Conservation (phyloP, 345 rosid genomes). For the Syzygium grande region DNA sequence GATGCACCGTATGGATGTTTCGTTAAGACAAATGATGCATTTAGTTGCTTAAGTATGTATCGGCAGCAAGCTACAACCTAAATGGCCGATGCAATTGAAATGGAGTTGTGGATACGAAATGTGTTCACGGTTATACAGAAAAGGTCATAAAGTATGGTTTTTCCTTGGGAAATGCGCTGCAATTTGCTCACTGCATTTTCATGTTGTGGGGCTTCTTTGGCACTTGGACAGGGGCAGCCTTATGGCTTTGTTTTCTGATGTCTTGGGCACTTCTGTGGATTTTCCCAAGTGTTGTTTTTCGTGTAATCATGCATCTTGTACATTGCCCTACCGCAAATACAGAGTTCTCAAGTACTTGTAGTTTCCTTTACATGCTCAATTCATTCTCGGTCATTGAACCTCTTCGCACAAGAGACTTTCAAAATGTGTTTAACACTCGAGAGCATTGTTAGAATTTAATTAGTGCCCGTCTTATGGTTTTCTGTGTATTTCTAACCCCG, state of each 20-base stretch:
- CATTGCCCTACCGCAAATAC: not conserved
- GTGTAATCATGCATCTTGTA: not conserved
- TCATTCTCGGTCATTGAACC: not conserved
- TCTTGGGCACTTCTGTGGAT: not conserved
- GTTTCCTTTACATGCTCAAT: not conserved
- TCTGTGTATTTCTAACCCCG: not conserved
- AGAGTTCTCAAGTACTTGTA: not conserved
- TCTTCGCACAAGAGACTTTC: not conserved
- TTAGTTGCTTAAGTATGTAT: not conserved
- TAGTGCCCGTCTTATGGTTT: not conserved
- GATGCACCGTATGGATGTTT: no score
- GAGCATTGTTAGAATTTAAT: not conserved
- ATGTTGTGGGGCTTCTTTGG: not conserved
- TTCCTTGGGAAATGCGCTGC: not conserved
- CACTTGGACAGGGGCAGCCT: not conserved
- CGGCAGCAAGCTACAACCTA: not conserved
- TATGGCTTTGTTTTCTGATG: not conserved
- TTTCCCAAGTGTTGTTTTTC: not conserved
- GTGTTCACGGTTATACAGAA: not conserved
- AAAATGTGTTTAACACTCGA: not conserved
- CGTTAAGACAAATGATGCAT: no score
- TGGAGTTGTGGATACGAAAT: not conserved
- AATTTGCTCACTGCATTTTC: not conserved
- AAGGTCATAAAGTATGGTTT: not conserved
- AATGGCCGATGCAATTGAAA: not conserved